phyloP scores from a whole-genome alignment of 2,329 filamentous ascomycete genomes.

The Fusarium sp. region DNA sequence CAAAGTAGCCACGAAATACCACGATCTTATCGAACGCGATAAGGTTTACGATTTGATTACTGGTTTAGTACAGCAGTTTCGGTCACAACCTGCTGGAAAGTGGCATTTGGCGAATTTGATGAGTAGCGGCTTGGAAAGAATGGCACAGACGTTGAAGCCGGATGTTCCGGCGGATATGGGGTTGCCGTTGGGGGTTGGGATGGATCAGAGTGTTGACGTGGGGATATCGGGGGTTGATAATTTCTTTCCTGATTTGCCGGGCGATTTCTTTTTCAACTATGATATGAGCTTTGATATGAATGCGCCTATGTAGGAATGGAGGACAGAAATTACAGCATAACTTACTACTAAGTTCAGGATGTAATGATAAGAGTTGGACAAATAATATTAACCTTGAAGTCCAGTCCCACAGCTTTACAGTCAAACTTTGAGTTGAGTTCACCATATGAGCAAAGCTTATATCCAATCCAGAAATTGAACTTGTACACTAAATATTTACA shows the following conservation, averaged over 20 bases:
- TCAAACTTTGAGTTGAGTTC: no score
- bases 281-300: slow-evolving; percentile 44
- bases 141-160: slow-evolving; percentile 43
- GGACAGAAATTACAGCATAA: rapidly evolving
- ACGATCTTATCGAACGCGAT: slow-evolving; percentile 54
- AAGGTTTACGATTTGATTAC: slow-evolving; percentile 54
- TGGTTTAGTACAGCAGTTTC: slow-evolving; percentile 54
- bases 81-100: slow-evolving; percentile 55
- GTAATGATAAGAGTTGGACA: no score
- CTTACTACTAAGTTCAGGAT: neutral
- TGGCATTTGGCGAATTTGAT: slow-evolving; percentile 61
- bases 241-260: slow-evolving; percentile 40
- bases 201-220: slow-evolving; percentile 22
- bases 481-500: neutral
- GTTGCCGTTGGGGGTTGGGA: slow-evolving; percentile 4
- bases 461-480: no score
- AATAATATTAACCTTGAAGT: neutral
- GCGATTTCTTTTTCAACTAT: slow-evolving; percentile 45
- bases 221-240: slow-evolving; percentile 19
- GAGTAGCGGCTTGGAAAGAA: slow-evolving; percentile 58
- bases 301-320: neutral
- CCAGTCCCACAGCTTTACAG: no score
- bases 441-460: neutral
- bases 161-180: slow-evolving; percentile 25
- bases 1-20: slow-evolving; percentile 58